Percentiles rank a stretch among this genome's conserved stretches.
Conservation (phyloP, 495 filamentous ascomycete genomes). For the Xylaria scruposa region DNA sequence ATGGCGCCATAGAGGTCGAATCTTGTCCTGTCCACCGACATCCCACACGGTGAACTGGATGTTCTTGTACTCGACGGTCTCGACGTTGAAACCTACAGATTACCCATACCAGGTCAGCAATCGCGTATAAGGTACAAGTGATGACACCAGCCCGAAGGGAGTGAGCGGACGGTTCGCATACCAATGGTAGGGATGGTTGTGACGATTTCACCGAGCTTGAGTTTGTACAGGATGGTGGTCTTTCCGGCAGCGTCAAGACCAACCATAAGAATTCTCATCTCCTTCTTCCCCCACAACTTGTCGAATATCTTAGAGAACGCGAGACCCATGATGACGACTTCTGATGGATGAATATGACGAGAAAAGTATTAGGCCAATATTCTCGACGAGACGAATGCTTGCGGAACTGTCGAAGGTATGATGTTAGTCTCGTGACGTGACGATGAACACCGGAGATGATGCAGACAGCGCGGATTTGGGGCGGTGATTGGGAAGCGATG, state of each 20-base stretch:
- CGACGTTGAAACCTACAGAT: constrained; percentile 92
- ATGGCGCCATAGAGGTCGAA: constrained; percentile 98
- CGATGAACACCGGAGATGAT: constrained; percentile 4
- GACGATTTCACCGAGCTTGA: constrained; percentile 99
- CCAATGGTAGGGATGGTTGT: constrained; percentile 99
- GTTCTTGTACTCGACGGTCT: constrained; percentile 99
- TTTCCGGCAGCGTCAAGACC: constrained; percentile 99
- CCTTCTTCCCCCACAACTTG: constrained; percentile 97
- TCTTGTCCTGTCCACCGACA: constrained; percentile 99
- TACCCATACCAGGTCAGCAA: constrained; percentile 40
- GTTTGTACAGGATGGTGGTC: constrained; percentile 99
- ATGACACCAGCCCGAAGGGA: neutral
- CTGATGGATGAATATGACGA: constrained; percentile 28
- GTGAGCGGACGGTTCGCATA: constrained; percentile 59
- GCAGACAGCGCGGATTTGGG: constrained; percentile 32
- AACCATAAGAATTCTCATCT: constrained; percentile 99
- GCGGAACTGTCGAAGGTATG: constrained; percentile 25
- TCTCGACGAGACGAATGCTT: constrained; percentile 26
- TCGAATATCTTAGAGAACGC: constrained; percentile 92
- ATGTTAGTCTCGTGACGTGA: constrained; percentile 26
- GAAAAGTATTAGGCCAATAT: constrained; percentile 35
- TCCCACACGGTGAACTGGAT: constrained; percentile 99
- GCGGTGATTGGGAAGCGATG: constrained; percentile 33
- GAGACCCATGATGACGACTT: constrained; percentile 80
- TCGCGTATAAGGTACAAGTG: constrained; percentile 22